Evolutionary conservation across 2,329 filamentous ascomycete species (phyloP), one percentile per base, ranked within the genome.

Genomic region (Exutisphaerella laricina): DNA sequence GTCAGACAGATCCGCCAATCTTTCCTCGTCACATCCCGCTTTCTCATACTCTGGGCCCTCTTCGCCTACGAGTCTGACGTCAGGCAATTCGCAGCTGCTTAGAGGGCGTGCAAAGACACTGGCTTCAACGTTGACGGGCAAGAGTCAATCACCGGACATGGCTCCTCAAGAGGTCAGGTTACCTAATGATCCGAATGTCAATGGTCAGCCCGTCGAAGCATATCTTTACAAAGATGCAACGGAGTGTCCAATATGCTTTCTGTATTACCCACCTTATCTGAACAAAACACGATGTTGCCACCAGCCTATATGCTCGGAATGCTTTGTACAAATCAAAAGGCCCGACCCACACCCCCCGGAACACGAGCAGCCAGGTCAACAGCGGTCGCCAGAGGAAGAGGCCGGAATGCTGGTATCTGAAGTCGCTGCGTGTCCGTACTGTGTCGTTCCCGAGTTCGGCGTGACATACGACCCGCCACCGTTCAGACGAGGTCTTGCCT

Each of bases 311-410:
- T 98, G 92, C 68, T 97, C 89, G 30, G 92, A 98, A 68, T 98
- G 92, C 65, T 98, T 98, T 59, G 92, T 98, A 3, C 92, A 98
- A 65, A 98, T 98, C 63, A 97, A 96, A 64, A 80, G 92, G 30
- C 82, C 88, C 3, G 90, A 98, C 52, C 89, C 88, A 7, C 87
- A 96, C 63, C 80, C 88, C 28, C 87, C 88, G 1, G 87, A 95
- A 62, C 75, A 76, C 32, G 66, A 67, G 43, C 65, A 66, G 34
- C 62, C 65, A 8, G 59, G 59, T 29, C 55, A 65, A 23, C 48
- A 49, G 35, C 53, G 57, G 35, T 51, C 55, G 13, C 58, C 61
- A 6, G 63, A 69, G 23, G 75, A 72, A 46, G 71, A 73, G 48
- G 70, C 80, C 34, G 70, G 70, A 3, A 77, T 84, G 62, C 74